These are phyloP conservation scores for Leptographium lundbergii DNA, from an alignment of 2,329 filamentous ascomycete species.

Conservation along the genomic window DNA sequence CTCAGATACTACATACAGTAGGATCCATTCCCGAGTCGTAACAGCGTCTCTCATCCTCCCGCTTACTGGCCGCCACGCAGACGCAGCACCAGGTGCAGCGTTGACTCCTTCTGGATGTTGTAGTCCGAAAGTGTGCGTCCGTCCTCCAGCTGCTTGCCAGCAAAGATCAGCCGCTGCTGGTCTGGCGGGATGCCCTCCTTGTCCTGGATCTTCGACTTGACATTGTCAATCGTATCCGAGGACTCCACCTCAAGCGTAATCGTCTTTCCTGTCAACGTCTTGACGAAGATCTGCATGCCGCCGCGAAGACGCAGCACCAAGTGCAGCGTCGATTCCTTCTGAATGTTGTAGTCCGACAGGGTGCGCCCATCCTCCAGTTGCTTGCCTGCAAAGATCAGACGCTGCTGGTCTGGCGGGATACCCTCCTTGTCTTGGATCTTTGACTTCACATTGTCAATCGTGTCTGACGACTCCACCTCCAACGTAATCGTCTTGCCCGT, in stretches of 20 bases:
- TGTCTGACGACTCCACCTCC: slow-evolving; percentile 80
- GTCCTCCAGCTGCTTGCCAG: slow-evolving; percentile 61
- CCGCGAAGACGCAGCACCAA: slow-evolving; percentile 70
- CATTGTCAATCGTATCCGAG: slow-evolving; percentile 58
- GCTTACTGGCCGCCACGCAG: slow-evolving; percentile 50
- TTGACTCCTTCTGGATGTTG: slow-evolving; percentile 75
- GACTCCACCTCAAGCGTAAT: slow-evolving; percentile 57
- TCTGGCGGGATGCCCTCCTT: slow-evolving; percentile 62
- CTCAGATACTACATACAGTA: not conserved
- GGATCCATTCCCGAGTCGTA: not conserved
- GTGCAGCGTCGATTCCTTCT: slow-evolving; percentile 78
- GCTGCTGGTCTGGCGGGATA: slow-evolving; percentile 89
- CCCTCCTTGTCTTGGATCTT: slow-evolving; percentile 94
- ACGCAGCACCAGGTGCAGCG: slow-evolving; percentile 57
- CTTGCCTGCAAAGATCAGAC: slow-evolving; percentile 87
- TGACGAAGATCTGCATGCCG: slow-evolving; percentile 68
- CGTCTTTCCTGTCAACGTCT: slow-evolving; percentile 58
- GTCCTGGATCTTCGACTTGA: slow-evolving; percentile 59
- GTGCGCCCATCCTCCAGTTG: slow-evolving; percentile 88
- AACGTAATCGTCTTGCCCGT: slow-evolving; percentile 92
- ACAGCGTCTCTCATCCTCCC: not conserved
- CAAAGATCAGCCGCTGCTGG: slow-evolving; percentile 59
- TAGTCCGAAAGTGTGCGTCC: slow-evolving; percentile 74
- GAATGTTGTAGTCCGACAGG: slow-evolving; percentile 90
- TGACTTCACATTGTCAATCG: slow-evolving; percentile 86